These are phyloP conservation scores for Psilocybe tampanensis DNA, from an alignment of 768 basidiomycete genomes.

Conservation along the genomic window DNA sequence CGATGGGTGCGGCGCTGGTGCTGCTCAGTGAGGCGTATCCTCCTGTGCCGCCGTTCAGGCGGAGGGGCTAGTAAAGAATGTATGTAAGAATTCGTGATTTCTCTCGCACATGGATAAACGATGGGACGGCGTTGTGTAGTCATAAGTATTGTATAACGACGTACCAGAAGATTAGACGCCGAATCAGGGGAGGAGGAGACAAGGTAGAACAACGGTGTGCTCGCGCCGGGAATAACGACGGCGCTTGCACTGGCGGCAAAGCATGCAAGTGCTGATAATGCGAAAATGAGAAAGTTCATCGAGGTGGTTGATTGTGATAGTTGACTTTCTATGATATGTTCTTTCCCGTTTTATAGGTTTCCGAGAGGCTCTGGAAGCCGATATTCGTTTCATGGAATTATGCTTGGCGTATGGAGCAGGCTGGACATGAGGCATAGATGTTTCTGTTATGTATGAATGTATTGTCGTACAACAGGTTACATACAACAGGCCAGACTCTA, in stretches of 20 bases:
- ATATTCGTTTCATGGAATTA: too few species aligned
- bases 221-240: conserved; percentile 22
- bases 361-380: too few species aligned
- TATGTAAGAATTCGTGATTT: not conserved
- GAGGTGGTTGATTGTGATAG: not conserved
- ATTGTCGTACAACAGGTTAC: too few species aligned
- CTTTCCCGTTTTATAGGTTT: not conserved
- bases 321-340: not conserved
- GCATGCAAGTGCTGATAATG: not conserved
- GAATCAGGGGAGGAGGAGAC: conserved; percentile 21
- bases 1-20: conserved; percentile 23
- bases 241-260: not conserved
- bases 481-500: too few species aligned
- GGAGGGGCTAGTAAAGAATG: conserved; percentile 20
- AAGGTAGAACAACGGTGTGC: conserved; percentile 30
- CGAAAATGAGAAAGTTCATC: not conserved
- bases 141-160: not conserved
- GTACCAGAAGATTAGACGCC: conserved; percentile 26
- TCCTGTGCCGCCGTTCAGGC: conserved; percentile 16
- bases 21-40: conserved; percentile 24
- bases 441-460: not conserved
- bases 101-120: not conserved
- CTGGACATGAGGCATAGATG: not conserved
- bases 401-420: too few species aligned
- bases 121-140: not conserved